Evolutionary conservation across 345 rosid species (phyloP).

Genomic region (Nephelium lappaceum): DNA sequence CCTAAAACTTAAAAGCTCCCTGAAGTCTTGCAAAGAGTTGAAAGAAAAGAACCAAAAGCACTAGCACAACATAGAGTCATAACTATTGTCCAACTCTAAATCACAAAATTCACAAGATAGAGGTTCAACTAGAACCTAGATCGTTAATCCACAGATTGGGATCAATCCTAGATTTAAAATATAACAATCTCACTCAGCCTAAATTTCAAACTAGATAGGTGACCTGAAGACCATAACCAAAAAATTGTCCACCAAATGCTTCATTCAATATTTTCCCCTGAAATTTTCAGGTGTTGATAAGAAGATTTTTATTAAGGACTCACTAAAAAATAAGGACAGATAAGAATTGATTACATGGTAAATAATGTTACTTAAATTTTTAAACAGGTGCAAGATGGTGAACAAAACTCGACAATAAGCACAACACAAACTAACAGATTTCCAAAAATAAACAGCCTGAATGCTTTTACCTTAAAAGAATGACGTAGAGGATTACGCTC

Average conservation of each 20-base stretch:
- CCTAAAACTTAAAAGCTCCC: slow-evolving; percentile 17
- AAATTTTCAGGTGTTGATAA: neutral
- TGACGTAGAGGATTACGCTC: slow-evolving; percentile 94
- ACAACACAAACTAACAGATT: slow-evolving; percentile 1
- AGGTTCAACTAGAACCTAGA: neutral
- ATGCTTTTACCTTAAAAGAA: slow-evolving; percentile 73
- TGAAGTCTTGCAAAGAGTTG: neutral
- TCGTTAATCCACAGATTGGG: neutral
- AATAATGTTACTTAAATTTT: neutral
- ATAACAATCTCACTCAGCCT: neutral
- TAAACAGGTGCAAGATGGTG: neutral
- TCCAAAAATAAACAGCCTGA: neutral
- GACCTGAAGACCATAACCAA: neutral
- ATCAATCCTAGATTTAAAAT: neutral
- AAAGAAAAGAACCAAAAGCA: neutral
- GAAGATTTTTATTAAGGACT: neutral
- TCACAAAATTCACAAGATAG: slow-evolving; percentile 2
- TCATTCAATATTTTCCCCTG: slow-evolving; percentile 2
- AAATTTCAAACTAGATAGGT: neutral
- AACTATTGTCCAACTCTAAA: neutral
- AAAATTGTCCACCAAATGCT: neutral
- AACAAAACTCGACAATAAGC: neutral
- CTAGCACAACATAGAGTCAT: neutral
- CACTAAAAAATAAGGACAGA: neutral
- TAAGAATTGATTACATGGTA: neutral